Conservation (phyloP, 192 early-diverging fungal genomes). For the Umbelopsis sp. region DNA sequence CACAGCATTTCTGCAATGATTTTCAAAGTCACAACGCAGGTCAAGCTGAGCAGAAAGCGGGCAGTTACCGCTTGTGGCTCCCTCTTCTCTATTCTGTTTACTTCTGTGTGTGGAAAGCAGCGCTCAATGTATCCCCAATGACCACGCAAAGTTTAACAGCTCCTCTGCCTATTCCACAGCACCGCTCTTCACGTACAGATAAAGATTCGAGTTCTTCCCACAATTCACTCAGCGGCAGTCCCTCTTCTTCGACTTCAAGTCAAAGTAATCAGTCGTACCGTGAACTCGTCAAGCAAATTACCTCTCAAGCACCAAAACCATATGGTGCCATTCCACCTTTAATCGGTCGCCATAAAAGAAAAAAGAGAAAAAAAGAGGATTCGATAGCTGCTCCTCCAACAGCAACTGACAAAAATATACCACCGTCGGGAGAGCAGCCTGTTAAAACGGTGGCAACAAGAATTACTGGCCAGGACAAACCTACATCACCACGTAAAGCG, state of each 20-base stretch:
- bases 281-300: conserved; percentile 37
- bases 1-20: not conserved
- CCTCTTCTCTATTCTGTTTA: not conserved
- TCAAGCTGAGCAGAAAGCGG: no score
- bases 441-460: not conserved
- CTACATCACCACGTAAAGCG: not conserved
- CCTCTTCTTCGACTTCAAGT: conserved; percentile 4
- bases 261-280: conserved; percentile 25
- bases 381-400: not conserved
- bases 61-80: not conserved
- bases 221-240: not conserved
- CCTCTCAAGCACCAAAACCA: conserved; percentile 33
- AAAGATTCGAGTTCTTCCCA: not conserved
- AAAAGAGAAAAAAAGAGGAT: conserved; percentile 21
- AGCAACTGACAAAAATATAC: not conserved
- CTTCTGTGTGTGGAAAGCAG: conserved; percentile 1
- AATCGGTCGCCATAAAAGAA: conserved; percentile 22
- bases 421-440: not conserved
- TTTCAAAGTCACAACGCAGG: not conserved
- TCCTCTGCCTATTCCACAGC: conserved; percentile 7
- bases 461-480: not conserved
- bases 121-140: not conserved
- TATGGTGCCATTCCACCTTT: conserved; percentile 41
- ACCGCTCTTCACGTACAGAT: not conserved
- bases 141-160: conserved; percentile 7